Conservation (phyloP, 2,329 filamentous ascomycete genomes). For the Hysterium pulicare region DNA sequence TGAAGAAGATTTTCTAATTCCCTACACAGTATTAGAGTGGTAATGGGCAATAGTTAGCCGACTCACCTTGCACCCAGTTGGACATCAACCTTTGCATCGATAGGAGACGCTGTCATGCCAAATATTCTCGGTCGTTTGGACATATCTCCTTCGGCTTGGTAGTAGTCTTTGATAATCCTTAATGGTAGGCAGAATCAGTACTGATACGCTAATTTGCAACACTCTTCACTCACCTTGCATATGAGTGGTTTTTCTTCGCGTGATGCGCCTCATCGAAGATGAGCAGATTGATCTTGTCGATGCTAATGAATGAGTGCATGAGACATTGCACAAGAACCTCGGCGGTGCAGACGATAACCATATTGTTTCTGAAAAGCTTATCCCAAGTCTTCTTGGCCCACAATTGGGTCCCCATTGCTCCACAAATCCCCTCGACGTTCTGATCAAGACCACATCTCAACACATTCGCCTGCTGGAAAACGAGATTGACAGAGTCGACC, state of each 20-base stretch:
- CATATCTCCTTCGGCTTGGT: constrained; percentile 50
- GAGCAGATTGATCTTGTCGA: constrained; percentile 81
- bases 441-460: constrained; percentile 78
- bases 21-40: neutral
- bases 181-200: constrained; percentile 4
- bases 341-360: constrained; percentile 89
- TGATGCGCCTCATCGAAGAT: constrained; percentile 97
- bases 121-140: constrained; percentile 70
- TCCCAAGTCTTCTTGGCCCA: constrained; percentile 61
- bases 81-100: constrained; percentile 77
- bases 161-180: constrained; percentile 83
- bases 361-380: constrained; percentile 59
- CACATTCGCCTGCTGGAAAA: constrained; percentile 84
- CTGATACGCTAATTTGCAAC: neutral
- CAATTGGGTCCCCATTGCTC: constrained; percentile 61
- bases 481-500: constrained; percentile 84
- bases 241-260: constrained; percentile 88
- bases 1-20: constrained; percentile 76
- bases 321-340: constrained; percentile 80
- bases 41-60: constrained; percentile 21
- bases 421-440: constrained; percentile 69
- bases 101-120: constrained; percentile 95
- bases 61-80: constrained; percentile 56
- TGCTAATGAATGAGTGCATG: constrained; percentile 72
- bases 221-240: constrained; percentile 67